phyloP scores from a whole-genome alignment of 2,329 filamentous ascomycete genomes.

The Pseudocercospora vitis region DNA sequence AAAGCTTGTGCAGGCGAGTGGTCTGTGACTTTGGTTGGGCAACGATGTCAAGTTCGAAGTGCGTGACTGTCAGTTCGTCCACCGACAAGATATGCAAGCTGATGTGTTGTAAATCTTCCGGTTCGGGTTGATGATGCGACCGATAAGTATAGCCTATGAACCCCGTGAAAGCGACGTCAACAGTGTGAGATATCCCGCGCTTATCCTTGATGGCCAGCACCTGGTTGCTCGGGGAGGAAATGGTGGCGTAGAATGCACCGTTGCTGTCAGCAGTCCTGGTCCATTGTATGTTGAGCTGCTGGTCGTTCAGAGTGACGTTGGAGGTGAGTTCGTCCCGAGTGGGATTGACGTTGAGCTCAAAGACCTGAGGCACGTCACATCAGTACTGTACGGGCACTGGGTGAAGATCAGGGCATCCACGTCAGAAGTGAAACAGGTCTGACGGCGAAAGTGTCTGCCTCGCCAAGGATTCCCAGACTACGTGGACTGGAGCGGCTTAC shows the following conservation, averaged over 20 bases:
- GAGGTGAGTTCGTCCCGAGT: constrained; percentile 38
- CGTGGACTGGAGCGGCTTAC: constrained; percentile 28
- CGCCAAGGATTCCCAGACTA: constrained; percentile 33
- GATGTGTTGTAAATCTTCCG: constrained; percentile 15
- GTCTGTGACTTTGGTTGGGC: constrained; percentile 12
- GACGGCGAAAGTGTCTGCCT: constrained; percentile 1
- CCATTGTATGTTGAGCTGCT: constrained; percentile 45
- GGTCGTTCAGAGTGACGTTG: constrained; percentile 47
- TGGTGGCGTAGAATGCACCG: constrained; percentile 32
- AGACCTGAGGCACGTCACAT: constrained; percentile 39
- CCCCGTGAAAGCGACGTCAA: constrained; percentile 20
- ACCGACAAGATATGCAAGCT: constrained; percentile 15
- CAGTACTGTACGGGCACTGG: constrained; percentile 37
- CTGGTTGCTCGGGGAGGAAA: constrained; percentile 26
- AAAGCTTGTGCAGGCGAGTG: constrained; percentile 14
- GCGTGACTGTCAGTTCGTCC: constrained; percentile 7
- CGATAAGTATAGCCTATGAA: constrained; percentile 7
- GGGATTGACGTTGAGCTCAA: constrained; percentile 44
- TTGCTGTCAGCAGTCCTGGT: constrained; percentile 37
- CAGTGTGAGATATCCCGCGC: constrained; percentile 15
- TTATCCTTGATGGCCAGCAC: constrained; percentile 22
- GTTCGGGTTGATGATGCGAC: constrained; percentile 4
- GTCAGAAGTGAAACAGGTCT: constrained; percentile 14
- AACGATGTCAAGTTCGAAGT: constrained; percentile 19
- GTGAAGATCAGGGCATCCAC: constrained; percentile 1